Conservation (phyloP, 1,139 yeast genomes). For the Scheffersomyces parashehatae region DNA sequence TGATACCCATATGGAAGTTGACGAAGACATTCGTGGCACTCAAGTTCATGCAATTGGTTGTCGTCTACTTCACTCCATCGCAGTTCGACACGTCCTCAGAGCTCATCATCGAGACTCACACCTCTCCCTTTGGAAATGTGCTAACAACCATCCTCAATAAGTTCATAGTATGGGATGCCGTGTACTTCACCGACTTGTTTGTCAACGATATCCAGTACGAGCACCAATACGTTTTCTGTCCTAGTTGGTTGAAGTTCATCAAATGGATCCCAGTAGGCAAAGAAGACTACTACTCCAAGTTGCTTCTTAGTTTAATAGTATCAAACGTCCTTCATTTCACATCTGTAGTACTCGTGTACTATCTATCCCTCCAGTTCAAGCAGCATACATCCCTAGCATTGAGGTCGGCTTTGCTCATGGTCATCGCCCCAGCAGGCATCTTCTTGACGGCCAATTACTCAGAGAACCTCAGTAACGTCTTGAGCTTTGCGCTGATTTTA, state of each 20-base stretch:
- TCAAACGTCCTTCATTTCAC: slow-evolving; percentile 56
- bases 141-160: slow-evolving; percentile 38
- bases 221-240: slow-evolving; percentile 89
- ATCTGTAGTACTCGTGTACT: slow-evolving; percentile 52
- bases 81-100: slow-evolving; percentile 44
- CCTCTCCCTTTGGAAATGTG: slow-evolving; percentile 3
- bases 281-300: slow-evolving; percentile 41
- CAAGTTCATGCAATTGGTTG: slow-evolving; percentile 30
- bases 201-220: slow-evolving; percentile 58
- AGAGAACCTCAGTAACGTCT: slow-evolving; percentile 71
- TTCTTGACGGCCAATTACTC: slow-evolving; percentile 76
- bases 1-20: slow-evolving; percentile 7
- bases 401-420: slow-evolving; percentile 9
- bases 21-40: slow-evolving; percentile 23
- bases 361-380: slow-evolving; percentile 36
- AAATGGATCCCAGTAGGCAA: slow-evolving; percentile 19
- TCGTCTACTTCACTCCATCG: slow-evolving; percentile 34
- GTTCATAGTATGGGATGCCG: slow-evolving; percentile 82
- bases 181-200: slow-evolving; percentile 67
- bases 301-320: slow-evolving; percentile 44
- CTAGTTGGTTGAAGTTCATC: slow-evolving; percentile 67
- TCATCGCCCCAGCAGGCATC: slow-evolving; percentile 77
- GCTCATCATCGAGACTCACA: slow-evolving; percentile 18
- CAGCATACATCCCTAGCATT: background rate
- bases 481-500: slow-evolving; percentile 60